Percentiles rank a stretch among this genome's conserved stretches.
Evolutionary conservation across 2,329 filamentous ascomycete species (phyloP).

Genomic region (Amauroascus verrucosus): DNA sequence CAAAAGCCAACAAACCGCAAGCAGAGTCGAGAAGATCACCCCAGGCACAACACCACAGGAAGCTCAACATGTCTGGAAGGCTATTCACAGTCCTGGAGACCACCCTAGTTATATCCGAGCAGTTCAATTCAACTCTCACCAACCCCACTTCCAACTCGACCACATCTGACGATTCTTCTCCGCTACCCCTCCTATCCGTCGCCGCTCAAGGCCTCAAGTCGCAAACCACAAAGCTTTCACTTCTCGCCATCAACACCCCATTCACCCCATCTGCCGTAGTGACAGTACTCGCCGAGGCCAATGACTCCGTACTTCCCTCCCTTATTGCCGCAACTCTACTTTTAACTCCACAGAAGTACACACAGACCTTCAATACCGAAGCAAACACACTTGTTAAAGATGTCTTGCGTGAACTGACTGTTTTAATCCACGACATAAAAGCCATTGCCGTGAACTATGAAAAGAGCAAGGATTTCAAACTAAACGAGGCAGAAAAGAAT

Average conservation of each 20-base stretch:
- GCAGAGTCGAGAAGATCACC: no score
- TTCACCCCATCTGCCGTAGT: slow-evolving; percentile 69
- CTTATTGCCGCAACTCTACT: slow-evolving; percentile 61
- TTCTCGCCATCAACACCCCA: slow-evolving; percentile 75
- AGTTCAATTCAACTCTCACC: slow-evolving; percentile 33
- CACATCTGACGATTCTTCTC: slow-evolving; percentile 14
- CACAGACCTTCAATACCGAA: slow-evolving; percentile 53
- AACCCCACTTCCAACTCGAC: slow-evolving; percentile 18
- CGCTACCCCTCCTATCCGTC: slow-evolving; percentile 60
- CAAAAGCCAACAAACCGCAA: not conserved
- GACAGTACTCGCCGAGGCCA: slow-evolving; percentile 61
- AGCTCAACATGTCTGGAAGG: slow-evolving; percentile 15
- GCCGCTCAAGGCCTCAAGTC: slow-evolving; percentile 64
- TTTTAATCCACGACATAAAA: slow-evolving; percentile 51
- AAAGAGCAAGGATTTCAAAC: slow-evolving; percentile 21
- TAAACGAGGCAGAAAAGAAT: slow-evolving; percentile 34
- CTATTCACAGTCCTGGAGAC: slow-evolving; percentile 26
- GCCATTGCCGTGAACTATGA: slow-evolving; percentile 35
- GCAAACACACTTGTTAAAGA: slow-evolving; percentile 49
- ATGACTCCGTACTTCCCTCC: slow-evolving; percentile 61
- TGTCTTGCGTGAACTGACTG: slow-evolving; percentile 52
- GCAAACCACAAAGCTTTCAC: slow-evolving; percentile 76
- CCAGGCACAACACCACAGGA: not conserved
- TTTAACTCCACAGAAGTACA: slow-evolving; percentile 53
- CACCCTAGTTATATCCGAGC: slow-evolving; percentile 29